These are phyloP conservation scores for Taxawa tesnikishii DNA, from an alignment of 2,329 filamentous ascomycete species.

Conservation along the genomic window DNA sequence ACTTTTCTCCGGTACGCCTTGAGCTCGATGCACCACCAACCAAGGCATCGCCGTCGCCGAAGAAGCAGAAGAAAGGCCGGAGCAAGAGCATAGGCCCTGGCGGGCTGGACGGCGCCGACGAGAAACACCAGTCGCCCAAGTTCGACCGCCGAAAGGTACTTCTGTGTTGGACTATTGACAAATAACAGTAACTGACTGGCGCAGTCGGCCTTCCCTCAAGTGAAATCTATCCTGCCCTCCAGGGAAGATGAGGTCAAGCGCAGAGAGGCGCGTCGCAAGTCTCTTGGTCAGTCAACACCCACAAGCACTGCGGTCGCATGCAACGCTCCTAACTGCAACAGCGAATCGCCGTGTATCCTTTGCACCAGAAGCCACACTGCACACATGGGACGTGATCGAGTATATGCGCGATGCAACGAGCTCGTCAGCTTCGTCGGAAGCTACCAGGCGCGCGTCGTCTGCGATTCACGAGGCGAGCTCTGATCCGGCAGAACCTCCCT, in stretches of 20 bases:
- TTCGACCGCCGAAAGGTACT: constrained; percentile 65
- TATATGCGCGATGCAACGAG: constrained; percentile 78
- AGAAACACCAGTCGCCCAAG: constrained; percentile 10
- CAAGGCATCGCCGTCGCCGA: constrained; percentile 23
- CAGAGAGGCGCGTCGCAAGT: constrained; percentile 82
- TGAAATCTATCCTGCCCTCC: constrained; percentile 45
- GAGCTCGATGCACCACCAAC: constrained; percentile 10
- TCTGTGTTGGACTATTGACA: constrained; percentile 1
- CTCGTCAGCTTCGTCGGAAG: constrained; percentile 56
- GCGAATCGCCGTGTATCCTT: constrained; percentile 91
- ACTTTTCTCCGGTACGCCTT: constrained; percentile 19
- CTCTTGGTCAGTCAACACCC: constrained; percentile 45
- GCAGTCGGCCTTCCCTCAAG: constrained; percentile 34
- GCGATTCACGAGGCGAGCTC: constrained; percentile 26
- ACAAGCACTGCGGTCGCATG: constrained; percentile 4
- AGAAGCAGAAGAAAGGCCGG: constrained; percentile 53
- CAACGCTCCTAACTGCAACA: constrained; percentile 18
- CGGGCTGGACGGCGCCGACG: constrained; percentile 66
- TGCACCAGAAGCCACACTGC: constrained; percentile 89
- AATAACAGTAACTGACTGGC: background rate
- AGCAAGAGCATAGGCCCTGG: constrained; percentile 96
- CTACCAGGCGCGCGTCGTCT: constrained; percentile 60
- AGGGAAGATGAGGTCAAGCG: constrained; percentile 51
- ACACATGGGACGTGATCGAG: constrained; percentile 93
- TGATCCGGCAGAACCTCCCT: constrained; percentile 39